phyloP scores from a whole-genome alignment of 345 rosid genomes.

The Isatis tinctoria region DNA sequence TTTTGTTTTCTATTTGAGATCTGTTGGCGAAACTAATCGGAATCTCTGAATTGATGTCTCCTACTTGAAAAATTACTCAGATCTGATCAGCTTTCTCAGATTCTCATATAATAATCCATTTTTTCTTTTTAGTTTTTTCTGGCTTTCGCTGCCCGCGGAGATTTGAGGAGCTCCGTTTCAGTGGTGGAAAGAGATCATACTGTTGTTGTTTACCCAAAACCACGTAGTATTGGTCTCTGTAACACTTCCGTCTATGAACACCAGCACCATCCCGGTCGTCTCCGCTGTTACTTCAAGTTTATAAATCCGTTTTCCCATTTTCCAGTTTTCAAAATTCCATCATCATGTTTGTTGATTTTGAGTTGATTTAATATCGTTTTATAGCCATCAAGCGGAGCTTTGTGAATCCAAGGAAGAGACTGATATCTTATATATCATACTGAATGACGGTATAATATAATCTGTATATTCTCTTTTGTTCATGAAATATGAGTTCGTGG shows the following conservation, averaged over 20 bases:
- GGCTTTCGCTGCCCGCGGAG: constrained; percentile 51
- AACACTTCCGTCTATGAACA: constrained; percentile 8
- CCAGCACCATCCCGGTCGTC: constrained; percentile 45
- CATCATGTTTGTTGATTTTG: not conserved
- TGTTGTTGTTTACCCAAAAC: constrained; percentile 75
- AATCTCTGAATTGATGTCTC: too few relatives aligned
- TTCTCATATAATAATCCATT: too few relatives aligned
- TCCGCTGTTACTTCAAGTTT: constrained; percentile 66
- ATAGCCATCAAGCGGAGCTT: constrained; percentile 55
- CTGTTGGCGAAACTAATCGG: too few relatives aligned
- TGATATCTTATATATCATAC: constrained; percentile 79
- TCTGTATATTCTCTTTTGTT: not conserved
- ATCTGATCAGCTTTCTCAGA: too few relatives aligned
- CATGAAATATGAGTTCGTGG: not conserved
- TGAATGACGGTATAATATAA: constrained; percentile 67
- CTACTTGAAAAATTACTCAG: too few relatives aligned
- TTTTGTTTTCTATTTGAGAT: too few relatives aligned
- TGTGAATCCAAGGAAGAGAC: constrained; percentile 58
- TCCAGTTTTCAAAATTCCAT: too few relatives aligned
- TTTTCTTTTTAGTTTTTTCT: too few relatives aligned
- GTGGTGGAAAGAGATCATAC: constrained; percentile 43
- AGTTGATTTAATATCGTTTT: not conserved
- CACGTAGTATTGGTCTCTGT: constrained; percentile 57
- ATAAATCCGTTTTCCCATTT: too few relatives aligned
- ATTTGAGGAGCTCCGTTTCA: constrained; percentile 40